Percentiles rank a stretch among this genome's conserved stretches.
Conservation (phyloP, 352 stramenopile species). For the Globisporangium canariense region DNA sequence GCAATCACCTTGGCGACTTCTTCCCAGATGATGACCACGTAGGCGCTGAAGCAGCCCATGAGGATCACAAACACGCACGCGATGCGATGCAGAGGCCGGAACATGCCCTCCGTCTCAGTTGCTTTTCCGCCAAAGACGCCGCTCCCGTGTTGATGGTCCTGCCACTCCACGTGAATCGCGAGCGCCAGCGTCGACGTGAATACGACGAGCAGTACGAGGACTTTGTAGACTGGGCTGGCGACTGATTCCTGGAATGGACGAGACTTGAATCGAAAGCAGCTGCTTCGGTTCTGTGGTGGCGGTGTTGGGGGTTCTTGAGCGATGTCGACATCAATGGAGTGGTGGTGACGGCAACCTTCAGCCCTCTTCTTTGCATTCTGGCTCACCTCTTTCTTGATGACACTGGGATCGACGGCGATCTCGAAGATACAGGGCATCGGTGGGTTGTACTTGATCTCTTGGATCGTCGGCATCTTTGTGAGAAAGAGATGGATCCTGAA, state of each 20-base stretch:
- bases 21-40: conserved; percentile 12
- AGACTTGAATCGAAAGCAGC: conserved; percentile 18
- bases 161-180: conserved; percentile 23
- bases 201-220: conserved; percentile 6
- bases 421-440: conserved; percentile 14
- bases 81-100: conserved; percentile 17
- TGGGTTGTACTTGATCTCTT: conserved; percentile 20
- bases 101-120: conserved; percentile 12
- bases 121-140: conserved; percentile 11
- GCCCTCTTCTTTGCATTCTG: not conserved
- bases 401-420: not conserved
- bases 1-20: conserved; percentile 6
- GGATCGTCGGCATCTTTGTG: conserved; percentile 15
- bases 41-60: conserved; percentile 9
- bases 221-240: conserved; percentile 1
- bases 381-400: not conserved
- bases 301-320: not conserved
- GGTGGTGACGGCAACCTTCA: not conserved
- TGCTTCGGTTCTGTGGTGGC: conserved; percentile 17
- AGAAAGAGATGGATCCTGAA: conserved; percentile 29
- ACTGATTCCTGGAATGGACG: conserved; percentile 24
- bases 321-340: not conserved
- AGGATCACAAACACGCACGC: conserved; percentile 16
- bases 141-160: conserved; percentile 16
- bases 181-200: conserved; percentile 9